phyloP scores from a whole-genome alignment of 2,329 filamentous ascomycete genomes.

The Paecilomyces fulvus region DNA sequence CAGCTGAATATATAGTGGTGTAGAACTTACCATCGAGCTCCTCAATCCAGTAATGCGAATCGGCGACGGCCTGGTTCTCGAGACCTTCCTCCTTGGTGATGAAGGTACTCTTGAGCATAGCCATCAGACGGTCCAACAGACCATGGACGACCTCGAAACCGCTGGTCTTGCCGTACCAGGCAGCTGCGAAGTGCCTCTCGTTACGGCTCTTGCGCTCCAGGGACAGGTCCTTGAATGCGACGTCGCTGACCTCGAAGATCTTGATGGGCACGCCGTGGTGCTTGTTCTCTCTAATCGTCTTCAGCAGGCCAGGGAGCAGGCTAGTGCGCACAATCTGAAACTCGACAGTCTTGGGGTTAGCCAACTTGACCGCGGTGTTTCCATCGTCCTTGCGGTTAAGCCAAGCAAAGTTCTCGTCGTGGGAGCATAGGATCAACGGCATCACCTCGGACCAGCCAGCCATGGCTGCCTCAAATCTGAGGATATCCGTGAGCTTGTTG shows the following conservation, averaged over 20 bases:
- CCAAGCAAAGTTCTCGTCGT: conserved; percentile 97
- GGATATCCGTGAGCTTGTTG: conserved; percentile 91
- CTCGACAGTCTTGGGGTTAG: conserved; percentile 86
- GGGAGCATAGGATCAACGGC: conserved; percentile 91
- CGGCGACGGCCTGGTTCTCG: conserved; percentile 48
- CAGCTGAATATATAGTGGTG: background rate
- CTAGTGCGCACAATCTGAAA: conserved; percentile 90
- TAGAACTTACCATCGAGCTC: conserved; percentile 62
- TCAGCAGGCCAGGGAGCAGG: conserved; percentile 76
- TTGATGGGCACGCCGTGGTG: conserved; percentile 80
- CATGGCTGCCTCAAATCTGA: conserved; percentile 82
- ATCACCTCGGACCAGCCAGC: conserved; percentile 95
- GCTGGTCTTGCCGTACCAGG: conserved; percentile 86
- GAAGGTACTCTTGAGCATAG: conserved; percentile 82
- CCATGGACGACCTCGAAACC: conserved; percentile 96
- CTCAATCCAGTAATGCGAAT: conserved; percentile 84
- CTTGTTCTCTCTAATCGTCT: conserved; percentile 92
- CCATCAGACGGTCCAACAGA: conserved; percentile 79
- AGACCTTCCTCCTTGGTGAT: conserved; percentile 66
- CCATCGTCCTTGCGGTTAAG: conserved; percentile 85
- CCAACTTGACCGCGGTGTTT: conserved; percentile 70
- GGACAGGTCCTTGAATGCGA: conserved; percentile 78
- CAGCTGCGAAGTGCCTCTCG: conserved; percentile 91
- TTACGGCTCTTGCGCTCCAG: conserved; percentile 83
- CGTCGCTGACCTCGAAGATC: conserved; percentile 85